A percentile compares a stretch with the other conserved stretches of the same genome.
Evolutionary conservation across 208 protist species (phyloP).

Genomic region (Zelonia costaricensis): DNA sequence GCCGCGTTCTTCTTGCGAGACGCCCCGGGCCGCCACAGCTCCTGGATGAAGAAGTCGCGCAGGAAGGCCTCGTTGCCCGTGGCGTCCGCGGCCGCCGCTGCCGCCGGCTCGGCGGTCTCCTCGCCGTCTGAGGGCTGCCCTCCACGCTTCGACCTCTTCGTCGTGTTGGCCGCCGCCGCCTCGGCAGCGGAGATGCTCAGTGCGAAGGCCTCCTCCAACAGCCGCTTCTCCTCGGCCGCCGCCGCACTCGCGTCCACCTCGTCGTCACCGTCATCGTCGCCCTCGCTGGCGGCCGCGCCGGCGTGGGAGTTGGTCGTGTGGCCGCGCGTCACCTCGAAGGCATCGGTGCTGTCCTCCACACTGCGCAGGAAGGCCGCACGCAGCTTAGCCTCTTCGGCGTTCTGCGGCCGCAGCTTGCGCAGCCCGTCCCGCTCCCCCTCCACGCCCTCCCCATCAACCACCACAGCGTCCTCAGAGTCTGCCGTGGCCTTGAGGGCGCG

Average conservation of each 20-base stretch:
- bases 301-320: not conserved
- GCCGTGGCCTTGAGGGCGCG: constrained; percentile 52
- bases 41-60: constrained; percentile 74
- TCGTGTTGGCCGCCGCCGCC: not conserved
- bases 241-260: constrained; percentile 1
- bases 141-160: not conserved
- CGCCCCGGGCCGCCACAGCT: constrained; percentile 57
- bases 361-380: constrained; percentile 71
- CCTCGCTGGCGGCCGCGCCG: constrained; percentile 1
- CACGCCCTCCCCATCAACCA: constrained; percentile 31
- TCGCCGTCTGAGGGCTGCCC: not conserved
- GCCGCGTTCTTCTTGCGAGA: constrained; percentile 4
- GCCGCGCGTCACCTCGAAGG: constrained; percentile 41
- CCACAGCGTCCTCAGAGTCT: constrained; percentile 29
- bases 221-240: constrained; percentile 19
- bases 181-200: constrained; percentile 7
- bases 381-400: constrained; percentile 58
- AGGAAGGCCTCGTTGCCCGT: constrained; percentile 55
- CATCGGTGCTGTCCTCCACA: constrained; percentile 53
- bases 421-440: constrained; percentile 28
- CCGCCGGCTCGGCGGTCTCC: not conserved
- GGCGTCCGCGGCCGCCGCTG: constrained; percentile 3
- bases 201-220: constrained; percentile 30
- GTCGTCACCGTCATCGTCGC: constrained; percentile 15
- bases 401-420: constrained; percentile 62